These are phyloP conservation scores for Gracilaria gracilis DNA, from an alignment of 23 red algal genomes.

Conservation along the genomic window DNA sequence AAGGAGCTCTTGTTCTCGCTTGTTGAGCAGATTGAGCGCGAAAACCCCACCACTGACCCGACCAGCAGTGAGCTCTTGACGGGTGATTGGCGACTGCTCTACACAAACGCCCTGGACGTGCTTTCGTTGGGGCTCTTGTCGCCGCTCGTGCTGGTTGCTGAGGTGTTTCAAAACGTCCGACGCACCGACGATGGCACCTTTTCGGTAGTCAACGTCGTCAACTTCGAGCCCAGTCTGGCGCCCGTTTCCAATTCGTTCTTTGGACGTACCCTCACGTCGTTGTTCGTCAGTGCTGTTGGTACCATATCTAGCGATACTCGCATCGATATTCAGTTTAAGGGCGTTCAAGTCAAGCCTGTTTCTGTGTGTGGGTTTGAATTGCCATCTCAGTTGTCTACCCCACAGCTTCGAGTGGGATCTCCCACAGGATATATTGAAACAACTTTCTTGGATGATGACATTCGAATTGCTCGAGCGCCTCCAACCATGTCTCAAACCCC, in stretches of 20 bases:
- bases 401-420: background rate
- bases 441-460: conserved; percentile 70
- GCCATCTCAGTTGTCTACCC: background rate
- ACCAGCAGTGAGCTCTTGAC: conserved; percentile 29
- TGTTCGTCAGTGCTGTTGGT: conserved; percentile 52
- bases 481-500: background rate
- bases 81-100: conserved; percentile 69
- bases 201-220: conserved; percentile 69
- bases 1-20: conserved; percentile 19
- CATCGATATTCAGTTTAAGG: conserved; percentile 52
- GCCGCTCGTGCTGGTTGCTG: conserved; percentile 42
- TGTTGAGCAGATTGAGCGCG: conserved; percentile 65
- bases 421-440: conserved; percentile 73
- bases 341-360: conserved; percentile 13
- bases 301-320: background rate
- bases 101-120: conserved; percentile 72
- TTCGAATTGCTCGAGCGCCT: conserved; percentile 51
- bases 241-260: conserved; percentile 58
- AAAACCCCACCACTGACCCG: conserved; percentile 9
- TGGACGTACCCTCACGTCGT: conserved; percentile 25
- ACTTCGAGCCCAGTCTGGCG: conserved; percentile 59
- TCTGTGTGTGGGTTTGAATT: conserved; percentile 37
- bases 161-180: conserved; percentile 66
- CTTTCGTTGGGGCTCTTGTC: conserved; percentile 62
- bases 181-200: conserved; percentile 4